Conservation (phyloP, 257 asterid genomes). For the Verbena officinalis region DNA sequence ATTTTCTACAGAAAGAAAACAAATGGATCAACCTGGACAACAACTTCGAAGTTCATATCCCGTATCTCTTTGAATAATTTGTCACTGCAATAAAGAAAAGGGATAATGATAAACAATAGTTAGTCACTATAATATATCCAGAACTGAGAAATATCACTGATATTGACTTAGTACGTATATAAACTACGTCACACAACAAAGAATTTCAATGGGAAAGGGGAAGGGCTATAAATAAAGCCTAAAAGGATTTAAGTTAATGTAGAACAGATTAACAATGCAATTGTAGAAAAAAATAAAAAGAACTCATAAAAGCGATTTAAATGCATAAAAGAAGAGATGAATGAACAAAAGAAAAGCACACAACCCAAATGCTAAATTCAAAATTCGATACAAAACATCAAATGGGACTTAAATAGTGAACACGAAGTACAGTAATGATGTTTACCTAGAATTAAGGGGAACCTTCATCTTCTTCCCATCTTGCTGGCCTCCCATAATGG, state of each 20-base stretch:
- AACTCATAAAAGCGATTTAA: constrained; percentile 1
- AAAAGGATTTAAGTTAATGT: constrained; percentile 4
- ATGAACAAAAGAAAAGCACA: constrained; percentile 8
- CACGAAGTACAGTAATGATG: constrained; percentile 1
- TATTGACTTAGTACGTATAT: neutral
- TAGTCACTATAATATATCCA: constrained; percentile 22
- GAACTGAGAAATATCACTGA: constrained; percentile 1
- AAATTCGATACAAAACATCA: neutral
- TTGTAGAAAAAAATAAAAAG: neutral
- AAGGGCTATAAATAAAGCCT: constrained; percentile 7
- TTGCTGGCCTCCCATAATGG: constrained; percentile 88
- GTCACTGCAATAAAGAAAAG: constrained; percentile 66
- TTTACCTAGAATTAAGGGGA: constrained; percentile 92
- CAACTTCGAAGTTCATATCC: constrained; percentile 96
- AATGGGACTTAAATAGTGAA: constrained; percentile 4
- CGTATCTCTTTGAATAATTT: constrained; percentile 96
- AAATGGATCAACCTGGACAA: constrained; percentile 82
- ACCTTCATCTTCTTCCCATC: constrained; percentile 90
- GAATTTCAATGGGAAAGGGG: constrained; percentile 1
- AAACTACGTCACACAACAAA: neutral
- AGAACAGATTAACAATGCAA: constrained; percentile 18
- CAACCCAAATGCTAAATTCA: constrained; percentile 19
- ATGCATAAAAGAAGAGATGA: constrained; percentile 16
- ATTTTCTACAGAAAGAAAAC: constrained; percentile 26
- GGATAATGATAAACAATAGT: too few relatives aligned